These are phyloP conservation scores for Dendrocalamus sinicus DNA, from an alignment of 176 grass and related monocot genomes.

Conservation along the genomic window DNA sequence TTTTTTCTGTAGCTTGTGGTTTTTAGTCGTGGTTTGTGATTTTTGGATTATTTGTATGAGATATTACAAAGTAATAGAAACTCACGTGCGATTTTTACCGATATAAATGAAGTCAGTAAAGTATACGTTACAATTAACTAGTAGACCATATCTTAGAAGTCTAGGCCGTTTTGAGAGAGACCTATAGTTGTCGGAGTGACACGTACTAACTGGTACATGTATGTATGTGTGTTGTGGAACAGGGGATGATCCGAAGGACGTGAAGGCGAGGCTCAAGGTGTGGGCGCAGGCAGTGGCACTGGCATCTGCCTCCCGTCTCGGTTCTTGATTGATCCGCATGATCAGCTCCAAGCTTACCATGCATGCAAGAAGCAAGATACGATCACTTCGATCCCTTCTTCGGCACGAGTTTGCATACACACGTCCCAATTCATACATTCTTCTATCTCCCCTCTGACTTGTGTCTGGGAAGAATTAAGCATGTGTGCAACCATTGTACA, in stretches of 20 bases:
- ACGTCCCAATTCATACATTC: not conserved
- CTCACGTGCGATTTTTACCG: fast-evolving
- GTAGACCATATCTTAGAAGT: too few relatives aligned
- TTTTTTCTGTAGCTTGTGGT: too few relatives aligned
- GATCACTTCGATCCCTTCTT: not conserved
- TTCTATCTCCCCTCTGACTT: not conserved
- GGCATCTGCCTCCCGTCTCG: constrained; percentile 42
- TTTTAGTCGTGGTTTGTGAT: fast-evolving
- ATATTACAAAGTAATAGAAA: too few relatives aligned
- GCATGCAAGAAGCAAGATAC: not conserved
- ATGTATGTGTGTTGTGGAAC: not conserved
- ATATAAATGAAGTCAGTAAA: too few relatives aligned
- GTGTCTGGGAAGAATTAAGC: not conserved
- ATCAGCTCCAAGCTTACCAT: not conserved
- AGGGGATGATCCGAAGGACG: constrained; percentile 61
- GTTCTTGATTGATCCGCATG: constrained; percentile 11
- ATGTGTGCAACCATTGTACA: not conserved
- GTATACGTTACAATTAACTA: too few relatives aligned
- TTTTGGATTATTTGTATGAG: too few relatives aligned
- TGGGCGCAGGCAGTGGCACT: constrained; percentile 64
- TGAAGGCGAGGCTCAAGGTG: constrained; percentile 70
- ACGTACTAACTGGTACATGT: not conserved
- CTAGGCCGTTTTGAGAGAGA: too few relatives aligned
- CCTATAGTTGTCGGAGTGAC: too few relatives aligned
- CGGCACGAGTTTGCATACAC: not conserved